A percentile compares a stretch with the other conserved stretches of the same genome.
Evolutionary conservation across 331 rosid species (phyloP).

Genomic region (Ulmus americana): DNA sequence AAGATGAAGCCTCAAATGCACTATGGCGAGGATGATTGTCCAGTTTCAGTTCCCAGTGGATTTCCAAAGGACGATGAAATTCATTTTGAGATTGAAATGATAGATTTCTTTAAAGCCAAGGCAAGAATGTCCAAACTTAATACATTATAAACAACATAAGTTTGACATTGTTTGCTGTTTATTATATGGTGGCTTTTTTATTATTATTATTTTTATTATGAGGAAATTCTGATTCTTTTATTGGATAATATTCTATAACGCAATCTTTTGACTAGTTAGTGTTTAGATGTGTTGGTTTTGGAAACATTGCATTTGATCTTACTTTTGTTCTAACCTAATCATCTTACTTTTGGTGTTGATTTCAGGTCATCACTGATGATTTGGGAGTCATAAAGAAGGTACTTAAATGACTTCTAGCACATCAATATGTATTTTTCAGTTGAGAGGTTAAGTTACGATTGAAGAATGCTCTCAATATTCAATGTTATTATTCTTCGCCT

Average conservation of each 20-base stretch:
- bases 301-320: not conserved
- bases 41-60: constrained; percentile 53
- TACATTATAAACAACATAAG: constrained; percentile 11
- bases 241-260: not conserved
- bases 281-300: too few species aligned
- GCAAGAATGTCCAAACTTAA: constrained; percentile 42
- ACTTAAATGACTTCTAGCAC: constrained; percentile 4
- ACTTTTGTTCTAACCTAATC: constrained; percentile 13
- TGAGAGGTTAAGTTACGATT: constrained; percentile 18
- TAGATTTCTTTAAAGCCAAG: constrained; percentile 80
- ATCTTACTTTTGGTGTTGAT: constrained; percentile 25
- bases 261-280: not conserved
- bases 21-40: constrained; percentile 86
- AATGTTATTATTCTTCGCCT: not conserved
- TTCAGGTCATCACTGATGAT: constrained; percentile 84
- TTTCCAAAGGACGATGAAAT: constrained; percentile 89
- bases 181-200: not conserved
- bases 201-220: not conserved
- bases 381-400: constrained; percentile 87
- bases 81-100: constrained; percentile 92
- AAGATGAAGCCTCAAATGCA: constrained; percentile 91
- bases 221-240: constrained; percentile 1
- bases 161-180: not conserved
- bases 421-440: not conserved
- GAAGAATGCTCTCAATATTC: constrained; percentile 1